A percentile compares a stretch with the other conserved stretches of the same genome.
These are phyloP conservation scores for Chalciporus sp. DNA, from an alignment of 1,284 basidiomycete genomes.

Conservation along the genomic window DNA sequence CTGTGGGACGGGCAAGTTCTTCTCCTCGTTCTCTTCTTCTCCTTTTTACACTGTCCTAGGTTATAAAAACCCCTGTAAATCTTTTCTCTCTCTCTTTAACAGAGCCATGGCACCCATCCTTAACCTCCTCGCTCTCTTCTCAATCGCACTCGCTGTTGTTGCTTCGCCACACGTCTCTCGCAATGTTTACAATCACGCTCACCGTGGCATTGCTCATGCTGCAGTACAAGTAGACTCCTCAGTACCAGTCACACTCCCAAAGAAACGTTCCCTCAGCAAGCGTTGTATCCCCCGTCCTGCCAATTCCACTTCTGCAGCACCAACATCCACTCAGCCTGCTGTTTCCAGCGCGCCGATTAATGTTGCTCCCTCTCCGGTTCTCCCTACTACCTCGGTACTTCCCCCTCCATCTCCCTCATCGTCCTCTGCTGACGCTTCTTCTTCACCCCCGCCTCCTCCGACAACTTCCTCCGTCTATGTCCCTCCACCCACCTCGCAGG, in stretches of 20 bases:
- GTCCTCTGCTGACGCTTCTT: neutral
- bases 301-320: constrained; percentile 12
- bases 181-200: constrained; percentile 31
- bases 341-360: constrained; percentile 13
- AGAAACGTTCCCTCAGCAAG: constrained; percentile 41
- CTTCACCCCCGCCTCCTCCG: neutral
- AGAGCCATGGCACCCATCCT: constrained; percentile 50
- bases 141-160: constrained; percentile 47
- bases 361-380: constrained; percentile 13
- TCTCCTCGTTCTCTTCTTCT: constrained; percentile 4
- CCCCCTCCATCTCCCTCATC: neutral
- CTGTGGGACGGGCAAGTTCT: neutral
- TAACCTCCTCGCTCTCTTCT: constrained; percentile 46
- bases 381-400: neutral
- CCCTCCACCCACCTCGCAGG: constrained; percentile 3
- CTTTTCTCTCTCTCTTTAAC: constrained; percentile 15
- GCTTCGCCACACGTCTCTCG: constrained; percentile 48
- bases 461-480: constrained; percentile 8
- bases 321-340: neutral
- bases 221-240: constrained; percentile 41
- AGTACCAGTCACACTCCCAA: constrained; percentile 25
- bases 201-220: constrained; percentile 36
- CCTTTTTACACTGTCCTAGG: neutral
- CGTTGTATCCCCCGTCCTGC: constrained; percentile 40
- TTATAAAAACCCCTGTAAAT: constrained; percentile 13